Base-by-base conservation (phyloP, 257 asterid species). In the Nicotiana tomentosiformis region DNA sequence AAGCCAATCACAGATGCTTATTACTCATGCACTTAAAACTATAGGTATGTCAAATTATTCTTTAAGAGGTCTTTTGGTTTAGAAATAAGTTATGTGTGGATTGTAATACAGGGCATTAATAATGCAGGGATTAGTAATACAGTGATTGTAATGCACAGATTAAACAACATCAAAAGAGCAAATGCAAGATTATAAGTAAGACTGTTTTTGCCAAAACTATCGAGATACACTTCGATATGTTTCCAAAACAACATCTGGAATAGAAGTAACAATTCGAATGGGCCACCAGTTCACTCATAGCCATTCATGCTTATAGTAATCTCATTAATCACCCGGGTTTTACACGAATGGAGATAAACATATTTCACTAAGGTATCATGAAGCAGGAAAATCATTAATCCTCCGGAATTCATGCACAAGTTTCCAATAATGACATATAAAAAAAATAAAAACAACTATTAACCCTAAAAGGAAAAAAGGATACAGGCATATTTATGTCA, bases 1-100 rank as follows among this genome's bases (percentile, higher is more conserved):
- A 89, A 79, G 82, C 82, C 77, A 78, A 53, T 14, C 26, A 85
- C n/a, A 82, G 66, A 64, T 20, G 84, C 43, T 74, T 74, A 74
- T 49, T 32, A 23, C 43, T 49, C 58, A 70, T 14, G 61, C 26
- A 6, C 35, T 70, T 39, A 20, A 11, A 12, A 43, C 60, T 5
- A 20, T 70, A 46, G 46, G 78, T 16, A 20, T 12, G 60, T 46
- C 35, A 46, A 72, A 11, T 35, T 11, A 72, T 72, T 72, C 60
- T 72, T 72, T 17, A 72, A 43, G 49, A 43, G 49, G 49, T 43
- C 49, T 43, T 43, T 43, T 43, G 49, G 3, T 8, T 43, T 7
- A 43, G 49, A 43, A 43, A 43, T 43, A 43, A 43, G 8, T 43
- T 43, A 10, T 43, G 49, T 10, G 1, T 10, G 11, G 49, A 43